These are phyloP conservation scores for Lactarius vividus DNA, from an alignment of 768 basidiomycete genomes.

Conservation along the genomic window DNA sequence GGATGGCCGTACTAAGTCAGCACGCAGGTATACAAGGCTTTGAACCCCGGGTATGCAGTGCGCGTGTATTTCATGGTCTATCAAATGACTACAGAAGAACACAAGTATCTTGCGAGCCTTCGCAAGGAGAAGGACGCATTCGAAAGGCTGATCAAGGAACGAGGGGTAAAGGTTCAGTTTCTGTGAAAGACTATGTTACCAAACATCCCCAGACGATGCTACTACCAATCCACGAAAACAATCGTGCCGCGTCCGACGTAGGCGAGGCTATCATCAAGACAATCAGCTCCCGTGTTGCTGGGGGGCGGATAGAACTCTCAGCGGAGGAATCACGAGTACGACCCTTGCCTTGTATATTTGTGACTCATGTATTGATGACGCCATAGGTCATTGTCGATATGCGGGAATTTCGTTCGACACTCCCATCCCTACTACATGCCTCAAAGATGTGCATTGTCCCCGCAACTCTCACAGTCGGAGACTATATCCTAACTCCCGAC, in stretches of 20 bases:
- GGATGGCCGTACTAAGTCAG: not conserved
- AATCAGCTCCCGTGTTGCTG: slow-evolving; percentile 82
- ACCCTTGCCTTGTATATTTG: not conserved
- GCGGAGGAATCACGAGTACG: slow-evolving; percentile 63
- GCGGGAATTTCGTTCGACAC: slow-evolving; percentile 91
- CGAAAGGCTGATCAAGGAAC: slow-evolving; percentile 87
- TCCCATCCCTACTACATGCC: slow-evolving; percentile 88
- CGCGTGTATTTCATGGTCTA: slow-evolving; percentile 98
- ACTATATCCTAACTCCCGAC: slow-evolving; percentile 93
- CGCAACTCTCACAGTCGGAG: slow-evolving; percentile 89
- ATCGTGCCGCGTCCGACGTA: slow-evolving; percentile 37
- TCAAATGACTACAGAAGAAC: slow-evolving; percentile 88
- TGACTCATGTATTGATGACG: not conserved
- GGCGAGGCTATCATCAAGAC: slow-evolving; percentile 70
- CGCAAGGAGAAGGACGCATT: slow-evolving; percentile 93
- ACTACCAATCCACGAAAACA: slow-evolving; percentile 73
- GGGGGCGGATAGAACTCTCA: slow-evolving; percentile 69
- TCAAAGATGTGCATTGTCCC: slow-evolving; percentile 79
- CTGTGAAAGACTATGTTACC: not conserved
- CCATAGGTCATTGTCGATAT: slow-evolving; percentile 90
- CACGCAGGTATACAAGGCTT: slow-evolving; percentile 76
- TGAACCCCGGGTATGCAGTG: slow-evolving; percentile 77
- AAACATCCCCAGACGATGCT: slow-evolving; percentile 69
- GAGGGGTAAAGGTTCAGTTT: slow-evolving; percentile 60
- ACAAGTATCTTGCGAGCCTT: slow-evolving; percentile 87